Evolutionary conservation across 768 basidiomycete genomes (phyloP), one percentile per base, ranked within the genome.

Genomic region (Guyanaporus albipodus): DNA sequence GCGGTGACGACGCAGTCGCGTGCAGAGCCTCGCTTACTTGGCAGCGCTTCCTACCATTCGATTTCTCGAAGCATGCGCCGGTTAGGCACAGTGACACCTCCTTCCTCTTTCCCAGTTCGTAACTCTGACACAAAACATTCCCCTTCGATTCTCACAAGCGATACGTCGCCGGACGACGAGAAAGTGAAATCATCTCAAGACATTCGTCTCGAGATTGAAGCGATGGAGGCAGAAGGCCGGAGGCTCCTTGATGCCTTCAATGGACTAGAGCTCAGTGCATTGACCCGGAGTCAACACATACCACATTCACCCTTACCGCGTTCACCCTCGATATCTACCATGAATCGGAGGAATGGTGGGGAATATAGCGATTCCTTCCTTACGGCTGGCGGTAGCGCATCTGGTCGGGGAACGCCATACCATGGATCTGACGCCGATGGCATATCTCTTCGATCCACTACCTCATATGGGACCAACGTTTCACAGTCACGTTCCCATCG

Each of bases 171-270:
- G 32, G 79, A 81, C 46, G 80, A 83, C 40, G 78, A 82, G 2
- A 72, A 69, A 42, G 64, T 80, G 46, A 75, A 78, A 48, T 76
- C 83, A n/a, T 73, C 78, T 48, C 72, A 76, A 51, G 75, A 83
- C 31, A 80, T 90, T 44, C 79, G 75, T 31, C 70, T 76, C 36
- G 83, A 89, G 55, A 85, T 91, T 34, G 68, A 75, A 48, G 64
- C 73, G 6, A 78, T 91, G 34, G 86, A 89, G 61, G 80, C 80
- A 26, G 87, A 91, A 60, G 80, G 77, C 6, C 74, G 75, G 50
- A 72, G 83, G 39, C 65, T 90, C 37, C 75, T 88, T 66, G 87
- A 90, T 58, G 86, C 87, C 4, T 90, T 90, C 63, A 86, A 79
- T 55, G 85, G 87, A 8, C 70, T 90, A 31, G 87, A 90, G 62